phyloP scores from a whole-genome alignment of 2,329 filamentous ascomycete genomes.

The Neopestalotiopsis clavispora region DNA sequence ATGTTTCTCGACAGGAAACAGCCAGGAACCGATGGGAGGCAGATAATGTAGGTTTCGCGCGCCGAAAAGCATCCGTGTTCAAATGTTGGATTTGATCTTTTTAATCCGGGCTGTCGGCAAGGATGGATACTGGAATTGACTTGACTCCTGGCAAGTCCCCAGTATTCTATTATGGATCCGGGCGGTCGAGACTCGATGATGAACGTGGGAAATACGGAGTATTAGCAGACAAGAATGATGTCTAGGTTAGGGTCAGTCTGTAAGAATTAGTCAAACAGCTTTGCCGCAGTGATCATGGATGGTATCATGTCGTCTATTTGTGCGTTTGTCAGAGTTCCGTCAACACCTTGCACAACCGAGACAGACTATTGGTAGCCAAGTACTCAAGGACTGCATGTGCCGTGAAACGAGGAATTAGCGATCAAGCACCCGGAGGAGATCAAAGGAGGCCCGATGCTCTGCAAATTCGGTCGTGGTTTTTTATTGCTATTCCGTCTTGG shows the following conservation, averaged over 20 bases:
- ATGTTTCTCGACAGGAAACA: neutral
- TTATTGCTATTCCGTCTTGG: neutral
- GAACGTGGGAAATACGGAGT: neutral
- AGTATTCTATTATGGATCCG: neutral
- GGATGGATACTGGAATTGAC: neutral
- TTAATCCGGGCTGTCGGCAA: neutral
- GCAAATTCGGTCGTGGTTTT: neutral
- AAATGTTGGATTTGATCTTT: neutral
- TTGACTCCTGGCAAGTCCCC: neutral
- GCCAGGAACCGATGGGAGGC: neutral
- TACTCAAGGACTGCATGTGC: neutral
- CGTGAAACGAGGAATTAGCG: neutral
- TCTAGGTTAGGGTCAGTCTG: neutral
- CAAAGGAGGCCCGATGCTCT: neutral
- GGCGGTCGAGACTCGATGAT: neutral
- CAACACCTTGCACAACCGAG: neutral
- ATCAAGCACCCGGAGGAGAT: neutral
- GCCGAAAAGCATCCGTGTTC: neutral
- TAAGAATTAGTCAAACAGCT: constrained; percentile 16
- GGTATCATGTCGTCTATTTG: constrained; percentile 5
- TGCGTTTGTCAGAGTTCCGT: neutral
- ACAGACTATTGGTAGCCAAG: neutral
- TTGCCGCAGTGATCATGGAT: constrained; percentile 28
- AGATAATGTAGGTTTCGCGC: neutral
- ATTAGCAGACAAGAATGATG: neutral